phyloP scores from a whole-genome alignment of 163 green algal genomes.

The Scenedesmus sp. region DNA sequence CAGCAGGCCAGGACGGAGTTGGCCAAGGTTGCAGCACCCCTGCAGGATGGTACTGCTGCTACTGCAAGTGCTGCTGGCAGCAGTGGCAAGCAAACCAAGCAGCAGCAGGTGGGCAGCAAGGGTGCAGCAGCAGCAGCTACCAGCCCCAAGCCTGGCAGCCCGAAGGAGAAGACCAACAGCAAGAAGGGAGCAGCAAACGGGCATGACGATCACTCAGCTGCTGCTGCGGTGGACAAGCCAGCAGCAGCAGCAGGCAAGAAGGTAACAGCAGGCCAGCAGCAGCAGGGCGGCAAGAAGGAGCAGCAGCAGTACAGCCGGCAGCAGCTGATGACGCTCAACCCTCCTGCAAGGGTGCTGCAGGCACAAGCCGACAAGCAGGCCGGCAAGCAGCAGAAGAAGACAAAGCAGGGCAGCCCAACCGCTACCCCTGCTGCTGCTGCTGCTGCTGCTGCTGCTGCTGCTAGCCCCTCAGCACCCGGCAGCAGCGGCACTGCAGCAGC shows the following conservation, averaged over 20 bases:
- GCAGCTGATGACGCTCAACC: neutral
- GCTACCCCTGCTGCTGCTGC: neutral
- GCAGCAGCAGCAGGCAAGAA: neutral
- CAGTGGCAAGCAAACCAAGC: neutral
- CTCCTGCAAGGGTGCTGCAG: neutral
- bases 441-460: neutral
- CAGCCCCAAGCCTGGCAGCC: neutral
- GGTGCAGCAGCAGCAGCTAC: neutral
- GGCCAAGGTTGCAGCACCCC: neutral
- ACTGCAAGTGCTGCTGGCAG: neutral
- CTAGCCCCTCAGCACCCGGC: neutral
- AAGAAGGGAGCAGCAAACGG: neutral
- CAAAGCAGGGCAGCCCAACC: too few relatives aligned
- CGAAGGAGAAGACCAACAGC: neutral
- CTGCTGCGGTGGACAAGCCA: neutral
- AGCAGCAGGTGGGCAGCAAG: neutral
- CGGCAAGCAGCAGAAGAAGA: neutral
- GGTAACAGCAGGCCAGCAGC: neutral
- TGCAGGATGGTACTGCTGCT: neutral
- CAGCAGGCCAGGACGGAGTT: neutral
- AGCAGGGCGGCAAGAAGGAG: neutral
- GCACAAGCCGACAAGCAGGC: neutral
- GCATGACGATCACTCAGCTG: neutral
- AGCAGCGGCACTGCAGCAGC: neutral
- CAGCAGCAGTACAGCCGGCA: constrained; percentile 13